phyloP scores from a whole-genome alignment of 2,329 filamentous ascomycete genomes.

The Botrytis galanthina region DNA sequence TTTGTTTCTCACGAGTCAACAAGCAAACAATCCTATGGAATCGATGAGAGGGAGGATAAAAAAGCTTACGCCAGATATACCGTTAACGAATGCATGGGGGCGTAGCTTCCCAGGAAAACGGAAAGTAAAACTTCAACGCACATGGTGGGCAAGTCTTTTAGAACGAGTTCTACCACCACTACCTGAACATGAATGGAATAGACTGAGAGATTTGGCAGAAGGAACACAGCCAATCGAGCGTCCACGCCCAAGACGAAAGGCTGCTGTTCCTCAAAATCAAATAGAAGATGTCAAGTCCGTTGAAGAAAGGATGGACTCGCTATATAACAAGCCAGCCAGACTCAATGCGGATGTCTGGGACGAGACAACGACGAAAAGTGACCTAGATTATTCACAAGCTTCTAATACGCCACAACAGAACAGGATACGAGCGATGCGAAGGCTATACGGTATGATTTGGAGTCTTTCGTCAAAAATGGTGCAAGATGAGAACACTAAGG shows the following conservation, averaged over 20 bases:
- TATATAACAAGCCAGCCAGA: neutral
- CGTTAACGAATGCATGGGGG: slow-evolving; percentile 50
- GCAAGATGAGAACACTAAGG: slow-evolving; percentile 34
- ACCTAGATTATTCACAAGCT: neutral
- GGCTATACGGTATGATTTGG: slow-evolving; percentile 50
- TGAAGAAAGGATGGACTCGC: neutral
- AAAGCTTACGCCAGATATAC: slow-evolving; percentile 40
- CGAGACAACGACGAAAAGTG: neutral
- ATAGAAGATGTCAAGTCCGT: neutral
- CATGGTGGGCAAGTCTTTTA: slow-evolving; percentile 48
- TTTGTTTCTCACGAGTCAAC: slow-evolving; percentile 26
- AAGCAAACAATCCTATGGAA: slow-evolving; percentile 23
- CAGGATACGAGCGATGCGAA: slow-evolving; percentile 43
- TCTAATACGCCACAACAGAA: neutral
- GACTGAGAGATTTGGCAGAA: slow-evolving; percentile 47
- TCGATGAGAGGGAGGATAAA: slow-evolving; percentile 13
- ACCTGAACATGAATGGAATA: slow-evolving; percentile 53
- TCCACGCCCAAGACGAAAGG: slow-evolving; percentile 29
- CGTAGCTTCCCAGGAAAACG: slow-evolving; percentile 44
- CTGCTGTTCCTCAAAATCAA: neutral
- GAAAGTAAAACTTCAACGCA: slow-evolving; percentile 45
- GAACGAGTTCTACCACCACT: slow-evolving; percentile 55
- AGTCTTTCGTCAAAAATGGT: slow-evolving; percentile 45
- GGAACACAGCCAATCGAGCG: slow-evolving; percentile 34
- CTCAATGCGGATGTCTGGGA: neutral